Percentiles rank a stretch among this genome's conserved stretches.
phyloP scores from a whole-genome alignment of 75 land plant species.

The Isoetes taiwanensis region DNA sequence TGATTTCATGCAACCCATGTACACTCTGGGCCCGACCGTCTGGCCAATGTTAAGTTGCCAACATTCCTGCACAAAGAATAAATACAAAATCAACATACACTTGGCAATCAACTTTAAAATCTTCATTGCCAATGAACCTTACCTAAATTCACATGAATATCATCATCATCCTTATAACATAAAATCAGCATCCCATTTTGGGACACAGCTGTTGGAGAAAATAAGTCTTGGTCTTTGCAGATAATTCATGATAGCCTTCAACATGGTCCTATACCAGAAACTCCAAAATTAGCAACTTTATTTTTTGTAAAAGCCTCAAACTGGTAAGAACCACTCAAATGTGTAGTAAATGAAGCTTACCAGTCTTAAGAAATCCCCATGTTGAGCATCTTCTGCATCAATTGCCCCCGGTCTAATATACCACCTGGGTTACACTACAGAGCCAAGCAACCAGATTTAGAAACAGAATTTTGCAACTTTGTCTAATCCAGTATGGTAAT shows the following conservation, averaged over 20 bases:
- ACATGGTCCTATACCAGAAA: slow-evolving; percentile 44
- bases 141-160: slow-evolving; percentile 63
- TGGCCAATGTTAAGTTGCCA: slow-evolving; percentile 36
- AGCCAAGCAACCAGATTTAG: background rate
- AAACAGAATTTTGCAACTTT: slow-evolving; percentile 22
- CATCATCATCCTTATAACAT: slow-evolving; percentile 46
- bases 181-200: slow-evolving; percentile 79
- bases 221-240: slow-evolving; percentile 56
- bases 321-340: background rate
- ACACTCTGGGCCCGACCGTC: slow-evolving; percentile 27
- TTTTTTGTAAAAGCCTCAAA: background rate
- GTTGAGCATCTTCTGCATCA: slow-evolving; percentile 64
- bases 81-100: too few species aligned
- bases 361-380: slow-evolving; percentile 67
- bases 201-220: slow-evolving; percentile 48
- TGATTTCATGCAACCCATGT: slow-evolving; percentile 48
- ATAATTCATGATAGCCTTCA: slow-evolving; percentile 75
- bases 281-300: background rate
- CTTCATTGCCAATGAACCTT: too few species aligned
- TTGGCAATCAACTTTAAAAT: too few species aligned
- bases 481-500: slow-evolving; percentile 23
- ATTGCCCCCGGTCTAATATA: slow-evolving; percentile 57
- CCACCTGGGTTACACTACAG: slow-evolving; percentile 65
- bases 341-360: too few species aligned
- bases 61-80: slow-evolving; percentile 55